These are phyloP conservation scores for Diaporthe capsici DNA, from an alignment of 2,329 filamentous ascomycete species.

Conservation along the genomic window DNA sequence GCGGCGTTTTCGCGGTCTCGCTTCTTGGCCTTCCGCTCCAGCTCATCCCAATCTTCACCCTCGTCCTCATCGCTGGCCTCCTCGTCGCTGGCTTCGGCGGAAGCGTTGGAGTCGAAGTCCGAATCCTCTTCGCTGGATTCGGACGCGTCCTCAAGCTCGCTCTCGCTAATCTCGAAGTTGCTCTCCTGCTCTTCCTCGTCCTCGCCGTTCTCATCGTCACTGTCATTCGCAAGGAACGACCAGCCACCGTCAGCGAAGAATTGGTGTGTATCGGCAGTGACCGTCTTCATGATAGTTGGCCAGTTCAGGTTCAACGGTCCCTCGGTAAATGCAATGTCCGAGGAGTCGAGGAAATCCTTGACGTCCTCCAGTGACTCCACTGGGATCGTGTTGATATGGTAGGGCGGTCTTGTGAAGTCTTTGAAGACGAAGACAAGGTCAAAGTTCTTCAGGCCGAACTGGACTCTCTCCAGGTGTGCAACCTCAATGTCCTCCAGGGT, in stretches of 20 bases:
- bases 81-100: conserved; percentile 85
- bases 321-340: conserved; percentile 94
- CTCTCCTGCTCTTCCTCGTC: conserved; percentile 91
- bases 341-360: conserved; percentile 97
- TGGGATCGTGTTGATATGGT: conserved; percentile 98
- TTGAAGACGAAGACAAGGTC: conserved; percentile 99
- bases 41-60: conserved; percentile 93
- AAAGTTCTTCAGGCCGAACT: conserved; percentile 98
- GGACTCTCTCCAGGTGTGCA: conserved; percentile 94
- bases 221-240: conserved; percentile 91
- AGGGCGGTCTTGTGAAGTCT: conserved; percentile 90
- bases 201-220: conserved; percentile 83
- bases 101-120: conserved; percentile 93
- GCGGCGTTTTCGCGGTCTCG: conserved; percentile 78
- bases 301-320: conserved; percentile 98
- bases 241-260: conserved; percentile 98
- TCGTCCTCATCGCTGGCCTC: conserved; percentile 82
- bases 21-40: conserved; percentile 92
- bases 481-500: conserved; percentile 97
- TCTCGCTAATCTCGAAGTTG: conserved; percentile 91
- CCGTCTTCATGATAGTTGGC: conserved; percentile 99
- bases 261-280: conserved; percentile 90
- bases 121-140: conserved; percentile 86
- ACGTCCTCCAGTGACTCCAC: conserved; percentile 95
- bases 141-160: conserved; percentile 85